Conservation (phyloP, 2,329 filamentous ascomycete species). For the Diaporthe caulivora region DNA sequence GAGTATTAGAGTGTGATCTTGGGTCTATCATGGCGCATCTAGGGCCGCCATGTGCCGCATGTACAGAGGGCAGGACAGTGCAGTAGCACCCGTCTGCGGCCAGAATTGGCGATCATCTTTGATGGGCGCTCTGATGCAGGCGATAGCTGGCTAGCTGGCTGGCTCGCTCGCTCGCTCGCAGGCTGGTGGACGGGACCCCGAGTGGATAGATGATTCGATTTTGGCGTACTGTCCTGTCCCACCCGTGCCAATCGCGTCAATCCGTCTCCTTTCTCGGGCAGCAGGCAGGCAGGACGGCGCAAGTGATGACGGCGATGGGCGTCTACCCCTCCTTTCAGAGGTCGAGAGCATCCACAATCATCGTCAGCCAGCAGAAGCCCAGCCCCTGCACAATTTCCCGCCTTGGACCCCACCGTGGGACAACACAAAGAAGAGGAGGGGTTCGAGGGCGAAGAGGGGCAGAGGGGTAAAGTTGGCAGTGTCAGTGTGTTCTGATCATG, state of each 20-base stretch:
- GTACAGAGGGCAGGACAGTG: not conserved
- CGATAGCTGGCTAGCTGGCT: not conserved
- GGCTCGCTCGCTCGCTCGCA: not conserved
- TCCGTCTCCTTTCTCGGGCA: not conserved
- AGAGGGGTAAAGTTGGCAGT: not conserved
- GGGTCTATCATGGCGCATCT: not conserved
- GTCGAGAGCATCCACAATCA: conserved; percentile 6
- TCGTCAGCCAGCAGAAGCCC: conserved; percentile 19
- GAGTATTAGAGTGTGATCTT: not conserved
- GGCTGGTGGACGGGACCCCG: not conserved
- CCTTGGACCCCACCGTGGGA: conserved; percentile 2
- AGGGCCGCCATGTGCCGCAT: not conserved
- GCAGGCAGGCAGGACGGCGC: not conserved
- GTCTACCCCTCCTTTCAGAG: conserved; percentile 11
- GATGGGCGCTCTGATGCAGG: conserved; percentile 1
- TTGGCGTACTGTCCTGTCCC: not conserved
- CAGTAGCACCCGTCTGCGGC: not conserved
- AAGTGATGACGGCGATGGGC: not conserved
- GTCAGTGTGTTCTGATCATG: not conserved
- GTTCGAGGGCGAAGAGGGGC: conserved; percentile 19
- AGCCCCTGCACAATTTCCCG: conserved; percentile 3
- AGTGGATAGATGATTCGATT: not conserved
- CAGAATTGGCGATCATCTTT: not conserved
- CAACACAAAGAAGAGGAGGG: conserved; percentile 19
- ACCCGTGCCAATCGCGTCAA: not conserved